Base-by-base conservation (phyloP, 2,329 filamentous ascomycete species). In the Orbilia ellipsospora region DNA sequence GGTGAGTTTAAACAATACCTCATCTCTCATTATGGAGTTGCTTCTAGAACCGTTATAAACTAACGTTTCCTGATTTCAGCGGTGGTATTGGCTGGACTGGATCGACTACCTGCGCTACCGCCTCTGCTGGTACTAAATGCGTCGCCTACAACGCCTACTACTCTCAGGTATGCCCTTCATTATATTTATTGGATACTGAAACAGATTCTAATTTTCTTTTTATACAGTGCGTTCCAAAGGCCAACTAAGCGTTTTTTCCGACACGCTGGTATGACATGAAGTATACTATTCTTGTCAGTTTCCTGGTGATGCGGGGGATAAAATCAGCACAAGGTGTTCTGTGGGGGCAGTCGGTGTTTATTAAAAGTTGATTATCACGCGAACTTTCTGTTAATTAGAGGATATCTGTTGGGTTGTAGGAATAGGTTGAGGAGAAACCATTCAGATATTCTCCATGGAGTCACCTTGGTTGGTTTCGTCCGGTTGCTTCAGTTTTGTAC, bases 101-200 rank as follows among this genome's bases (percentile, higher is more conserved):
- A 12, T 13, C 42, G 1, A 65, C 16, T 0, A 1, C 26, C 8
- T 69, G 64, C 54, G 54, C 45, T n/a, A 59, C 28, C 8, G 57
- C 52, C 42, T 48, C 20, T 40, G 6, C 10, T 36, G 31, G 31
- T 10, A 36, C 31, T 10, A 36, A 36, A 10, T 75, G 72, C 64
- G 60, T 42, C 15, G 59, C 36, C 26, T 31, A 59, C 59, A 75
- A 75, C 54, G 50, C 40, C 16, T 75, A 75, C 64, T 75, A 69
- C 64, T 68, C 57, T 18, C 72, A 75, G 72, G 72, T 75, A 65
- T 2, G 59, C 10, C 40, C 16, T 26, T 56, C n/a, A 20, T 10
- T 42, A 15, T 8, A 13, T 13, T 7, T 10, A 40, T 18, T 1
- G 7, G 28, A 4, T 18, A 15, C 23, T 16, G 5, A 5, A 10